Evolutionary conservation across 352 stramenopile genomes (phyloP), one percentile per base, ranked within the genome.

Genomic region (Nothophytophthora sp.): DNA sequence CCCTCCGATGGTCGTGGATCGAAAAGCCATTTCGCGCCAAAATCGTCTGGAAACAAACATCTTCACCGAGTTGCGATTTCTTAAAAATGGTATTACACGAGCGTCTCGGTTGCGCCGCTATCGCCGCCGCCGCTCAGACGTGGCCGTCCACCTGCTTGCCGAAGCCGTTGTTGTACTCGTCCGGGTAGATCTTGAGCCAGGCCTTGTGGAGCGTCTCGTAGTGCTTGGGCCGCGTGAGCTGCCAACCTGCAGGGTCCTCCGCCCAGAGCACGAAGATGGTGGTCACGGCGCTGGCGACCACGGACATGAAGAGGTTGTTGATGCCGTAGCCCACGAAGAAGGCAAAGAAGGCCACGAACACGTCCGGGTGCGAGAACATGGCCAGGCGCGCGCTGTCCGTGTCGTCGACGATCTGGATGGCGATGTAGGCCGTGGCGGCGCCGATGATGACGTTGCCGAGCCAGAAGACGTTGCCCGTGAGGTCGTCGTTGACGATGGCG

Each of bases 401-500:
- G 46, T 76, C 62, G 16, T 82, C 46, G 19, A 78, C 64, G 33
- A 90, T 70, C 28, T 78, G 48, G 6, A 90, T 40, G 8, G 59
- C 81, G 25, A 92, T 77, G 62, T 73, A 92, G 7, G 76, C 76
- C n/a, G 72, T 84, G 27, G 83, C 48, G 0, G 59, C 66, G 18
- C 89, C 88, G 37, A 94, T 82, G 19, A 86, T 66, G 28, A 97
- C 32, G 64, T 81, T 90, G 40, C 84, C 82, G 16, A 96, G 62
- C 55, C 82, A 93, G 51, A 96, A 92, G 1, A 95, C 74, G 30
- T 87, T 91, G 46, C 81, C 76, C 16, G 79, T 92, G 46, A 96
- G 67, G 56, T 95, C 76, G 56, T 96, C 86, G 61, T 95, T 95
- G 29, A 96, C 82, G 22, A 96, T 93, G 37, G 85, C 83, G 27